These are phyloP conservation scores for Sporothrix mexicana DNA, from an alignment of 2,329 filamentous ascomycete species.

Conservation along the genomic window DNA sequence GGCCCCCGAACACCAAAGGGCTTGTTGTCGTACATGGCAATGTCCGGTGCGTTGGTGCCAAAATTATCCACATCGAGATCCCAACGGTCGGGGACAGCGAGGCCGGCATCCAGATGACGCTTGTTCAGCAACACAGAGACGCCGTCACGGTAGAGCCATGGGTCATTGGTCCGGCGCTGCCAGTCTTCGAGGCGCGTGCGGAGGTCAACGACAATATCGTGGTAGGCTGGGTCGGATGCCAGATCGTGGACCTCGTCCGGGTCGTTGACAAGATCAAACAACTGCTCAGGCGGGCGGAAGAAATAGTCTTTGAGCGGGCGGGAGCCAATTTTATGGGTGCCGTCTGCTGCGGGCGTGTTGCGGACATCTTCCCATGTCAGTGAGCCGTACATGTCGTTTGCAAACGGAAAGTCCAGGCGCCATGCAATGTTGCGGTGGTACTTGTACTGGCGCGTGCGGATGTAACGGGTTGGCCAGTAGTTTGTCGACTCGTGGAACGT, in stretches of 20 bases:
- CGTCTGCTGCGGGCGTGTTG: slow-evolving; percentile 40
- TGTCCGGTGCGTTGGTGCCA: no score
- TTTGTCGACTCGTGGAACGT: slow-evolving; percentile 58
- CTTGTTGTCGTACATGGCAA: no score
- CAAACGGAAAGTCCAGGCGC: slow-evolving; percentile 57
- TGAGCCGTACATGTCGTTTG: slow-evolving; percentile 53
- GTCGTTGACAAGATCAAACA: slow-evolving; percentile 54
- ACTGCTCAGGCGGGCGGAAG: slow-evolving; percentile 52
- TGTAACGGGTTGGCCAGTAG: slow-evolving; percentile 57
- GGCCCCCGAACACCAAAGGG: no score
- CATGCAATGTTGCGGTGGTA: slow-evolving; percentile 58
- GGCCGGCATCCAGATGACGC: slow-evolving; percentile 35
- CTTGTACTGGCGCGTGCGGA: slow-evolving; percentile 53
- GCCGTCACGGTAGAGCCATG: slow-evolving; percentile 43
- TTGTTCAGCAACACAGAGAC: no score
- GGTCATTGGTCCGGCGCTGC: slow-evolving; percentile 42
- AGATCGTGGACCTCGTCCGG: slow-evolving; percentile 42
- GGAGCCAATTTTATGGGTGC: slow-evolving; percentile 44
- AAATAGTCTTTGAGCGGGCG: slow-evolving; percentile 52
- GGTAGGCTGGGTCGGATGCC: slow-evolving; percentile 42
- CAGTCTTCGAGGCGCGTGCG: slow-evolving; percentile 42
- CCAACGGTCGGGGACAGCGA: slow-evolving; percentile 31
- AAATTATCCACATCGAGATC: no score
- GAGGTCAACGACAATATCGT: slow-evolving; percentile 44
- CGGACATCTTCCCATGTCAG: slow-evolving; percentile 54